These are phyloP conservation scores for Acanthamoeba rhysodes DNA, from an alignment of 208 protist genomes.

Conservation along the genomic window DNA sequence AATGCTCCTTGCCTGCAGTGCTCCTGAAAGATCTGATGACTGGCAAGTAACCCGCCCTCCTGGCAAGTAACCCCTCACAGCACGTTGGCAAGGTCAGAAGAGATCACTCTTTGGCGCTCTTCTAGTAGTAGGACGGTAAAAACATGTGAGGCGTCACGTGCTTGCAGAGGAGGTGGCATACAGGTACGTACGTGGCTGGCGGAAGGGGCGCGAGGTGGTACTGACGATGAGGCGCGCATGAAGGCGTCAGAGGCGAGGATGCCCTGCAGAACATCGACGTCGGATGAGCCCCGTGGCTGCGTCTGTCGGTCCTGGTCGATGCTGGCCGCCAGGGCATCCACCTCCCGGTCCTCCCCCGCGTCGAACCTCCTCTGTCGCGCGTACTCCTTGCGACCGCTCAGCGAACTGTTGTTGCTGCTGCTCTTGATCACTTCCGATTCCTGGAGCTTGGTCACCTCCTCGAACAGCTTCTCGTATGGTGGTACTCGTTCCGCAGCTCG, in stretches of 20 bases:
- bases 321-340: background rate
- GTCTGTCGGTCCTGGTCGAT: background rate
- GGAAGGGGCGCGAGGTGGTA: background rate
- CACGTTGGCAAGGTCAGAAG: too few relatives aligned
- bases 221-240: background rate
- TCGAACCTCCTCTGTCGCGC: background rate
- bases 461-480: too few relatives aligned
- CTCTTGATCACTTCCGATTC: background rate
- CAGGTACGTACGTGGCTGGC: background rate
- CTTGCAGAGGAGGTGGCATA: background rate
- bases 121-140: too few relatives aligned
- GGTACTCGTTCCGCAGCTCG: too few relatives aligned
- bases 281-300: background rate
- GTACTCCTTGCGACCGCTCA: background rate
- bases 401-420: background rate
- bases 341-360: background rate
- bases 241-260: slow-evolving; percentile 5
- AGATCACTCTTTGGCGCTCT: too few relatives aligned
- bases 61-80: too few relatives aligned
- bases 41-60: too few relatives aligned
- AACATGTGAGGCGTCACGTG: background rate
- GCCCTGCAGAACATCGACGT: background rate
- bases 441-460: too few relatives aligned
- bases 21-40: too few relatives aligned
- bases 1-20: too few relatives aligned